Base-by-base conservation (phyloP, 1,139 yeast genomes). In the Taiozyma onychis region DNA sequence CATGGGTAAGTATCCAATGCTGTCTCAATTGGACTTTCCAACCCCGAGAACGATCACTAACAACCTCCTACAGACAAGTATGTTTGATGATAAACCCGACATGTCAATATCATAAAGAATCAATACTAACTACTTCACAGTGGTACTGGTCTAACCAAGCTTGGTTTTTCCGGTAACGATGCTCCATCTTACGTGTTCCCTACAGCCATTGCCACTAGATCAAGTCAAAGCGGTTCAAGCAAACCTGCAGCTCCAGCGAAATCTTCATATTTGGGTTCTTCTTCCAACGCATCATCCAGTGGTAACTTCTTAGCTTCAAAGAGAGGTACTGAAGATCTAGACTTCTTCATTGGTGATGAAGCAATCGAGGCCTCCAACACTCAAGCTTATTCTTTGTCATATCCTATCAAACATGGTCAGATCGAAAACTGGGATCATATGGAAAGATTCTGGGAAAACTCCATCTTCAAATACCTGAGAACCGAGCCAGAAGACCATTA, bases 401-500 rank as follows among this genome's bases (percentile, higher is more conserved):
- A 93, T 64, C 99, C 99, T 18, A 89, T 93, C 57, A 86, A 88
- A 68, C 99, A 93, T 65, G 99, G 99, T 24, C 99, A 93, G 72
- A 85, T 93, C 57, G 99, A 93, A 69, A 90, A 93, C 67, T 93
- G 99, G 99, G 99, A 95, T 72, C 97, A 93, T 67, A 93, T 93
- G 99, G 99, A 93, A 70, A 78, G 99, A 66, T 91, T 90, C 70
- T 93, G 99, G 99, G 98, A 93, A 67, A 88, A 88, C 64, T 88
- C 97, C 44, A 91, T 93, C 64, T 93, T 93, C 75, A 91, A 93
- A 71, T 93, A 93, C 68, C 78, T 93, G 63, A 82, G 97, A 69
- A 90, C 98, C 67, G 99, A 93, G 70, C 99, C 99, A 8, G 99
- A 93, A 68, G 99, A 93, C 70, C 99, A 93, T 65, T 89, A 89